phyloP scores from a whole-genome alignment of 768 basidiomycete species.

The Sporobolomyces phaffii region DNA sequence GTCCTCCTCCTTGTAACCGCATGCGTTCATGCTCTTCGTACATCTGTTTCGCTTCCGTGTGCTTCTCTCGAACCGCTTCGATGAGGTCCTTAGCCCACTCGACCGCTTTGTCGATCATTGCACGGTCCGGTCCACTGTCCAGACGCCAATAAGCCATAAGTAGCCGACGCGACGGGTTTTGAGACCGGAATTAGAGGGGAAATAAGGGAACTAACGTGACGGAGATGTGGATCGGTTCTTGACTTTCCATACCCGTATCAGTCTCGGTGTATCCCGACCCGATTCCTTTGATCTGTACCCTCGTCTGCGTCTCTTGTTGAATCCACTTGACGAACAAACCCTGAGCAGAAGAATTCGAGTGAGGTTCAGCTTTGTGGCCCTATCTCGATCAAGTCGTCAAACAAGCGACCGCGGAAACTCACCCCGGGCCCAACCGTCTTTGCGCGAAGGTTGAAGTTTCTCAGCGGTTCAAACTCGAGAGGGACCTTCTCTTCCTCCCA shows the following conservation, averaged over 20 bases:
- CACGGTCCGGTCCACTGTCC: conserved; percentile 71
- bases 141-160: neutral
- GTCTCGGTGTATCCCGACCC: conserved; percentile 93
- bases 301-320: conserved; percentile 87
- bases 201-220: conserved; percentile 63
- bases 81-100: conserved; percentile 81
- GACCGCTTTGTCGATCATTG: conserved; percentile 78
- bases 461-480: conserved; percentile 78
- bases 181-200: conserved; percentile 9
- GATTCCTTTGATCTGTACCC: conserved; percentile 92
- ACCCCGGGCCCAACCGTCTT: conserved; percentile 95
- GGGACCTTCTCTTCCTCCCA: conserved; percentile 97
- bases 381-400: neutral
- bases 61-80: conserved; percentile 78
- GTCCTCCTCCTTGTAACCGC: neutral
- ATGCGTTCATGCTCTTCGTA: conserved; percentile 15
- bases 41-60: conserved; percentile 64
- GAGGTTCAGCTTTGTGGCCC: neutral
- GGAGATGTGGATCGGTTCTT: conserved; percentile 85
- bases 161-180: neutral
- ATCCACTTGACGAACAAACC: conserved; percentile 98
- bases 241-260: conserved; percentile 78
- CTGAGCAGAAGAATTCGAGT: conserved; percentile 47
- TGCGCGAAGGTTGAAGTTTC: conserved; percentile 95
- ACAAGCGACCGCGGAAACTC: conserved; percentile 38